Base-by-base conservation (phyloP, 2,329 filamentous ascomycete species). In the Fusarium sp. region DNA sequence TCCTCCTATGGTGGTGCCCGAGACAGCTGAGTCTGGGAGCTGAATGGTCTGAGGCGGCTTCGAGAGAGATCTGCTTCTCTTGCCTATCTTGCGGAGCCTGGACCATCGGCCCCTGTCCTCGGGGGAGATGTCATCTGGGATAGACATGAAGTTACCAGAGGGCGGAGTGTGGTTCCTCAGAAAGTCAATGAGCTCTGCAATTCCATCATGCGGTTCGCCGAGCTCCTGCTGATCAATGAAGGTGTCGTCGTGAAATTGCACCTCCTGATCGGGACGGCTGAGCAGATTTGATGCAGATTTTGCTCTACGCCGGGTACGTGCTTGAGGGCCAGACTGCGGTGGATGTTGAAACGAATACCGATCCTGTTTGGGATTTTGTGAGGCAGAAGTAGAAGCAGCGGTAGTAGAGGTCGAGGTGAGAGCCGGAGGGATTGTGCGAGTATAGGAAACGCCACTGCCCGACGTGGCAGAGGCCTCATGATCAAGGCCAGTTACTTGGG, bases 11-110 rank as follows among this genome's bases (percentile, higher is more conserved):
- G 86, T 88, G 35, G 77, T 83, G 9, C 85, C 83, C 6, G 84
- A 83, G 15, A 89, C 79, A 14, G 86, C 85, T 23, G 83, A 83
- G 71, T 89, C 86, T 10, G 86, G 86, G 5, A 88, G 79, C 33
- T 71, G 77, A 33, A 82, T 77, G 17, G 74, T 77, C 30, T 73
- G 72, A 25, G 72, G 75, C 10, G 65, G 65, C 40, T 72, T 76
- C 39, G 73, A 71, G 27, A 72, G 57, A 1, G 77, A 78, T 66
- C 78, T 81, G 66, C 77, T 81, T 44, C 76, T 78, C 32, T 70
- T 75, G 37, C 72, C 67, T 41, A 85, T 76, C 15, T 81, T 76
- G 67, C 76, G 82, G 50, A 86, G 75, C 43, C 77, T 79, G 44
- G 76, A 75, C 79, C 81, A 84, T 68, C 76, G 79, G 2, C 79